phyloP scores from a whole-genome alignment of 805 yeast genomes.

The Saccharomyces jurei region DNA sequence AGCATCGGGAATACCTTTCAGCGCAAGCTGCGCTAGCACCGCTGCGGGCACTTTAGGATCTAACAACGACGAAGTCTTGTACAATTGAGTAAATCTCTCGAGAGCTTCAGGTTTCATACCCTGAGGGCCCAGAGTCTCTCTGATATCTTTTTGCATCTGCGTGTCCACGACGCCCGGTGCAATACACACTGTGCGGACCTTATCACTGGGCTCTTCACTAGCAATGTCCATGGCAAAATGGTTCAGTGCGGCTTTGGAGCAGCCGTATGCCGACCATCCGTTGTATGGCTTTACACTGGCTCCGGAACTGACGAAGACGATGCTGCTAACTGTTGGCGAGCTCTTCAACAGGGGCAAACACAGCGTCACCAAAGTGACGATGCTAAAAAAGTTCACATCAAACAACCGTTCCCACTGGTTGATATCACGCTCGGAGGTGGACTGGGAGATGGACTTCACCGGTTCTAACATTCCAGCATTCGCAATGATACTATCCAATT shows the following conservation, averaged over 20 bases:
- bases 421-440: slow-evolving; percentile 25
- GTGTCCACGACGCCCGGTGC: slow-evolving; percentile 93
- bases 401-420: slow-evolving; percentile 51
- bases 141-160: slow-evolving; percentile 66
- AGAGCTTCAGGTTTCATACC: slow-evolving; percentile 52
- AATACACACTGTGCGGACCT: slow-evolving; percentile 42
- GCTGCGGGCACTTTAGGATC: slow-evolving; percentile 64
- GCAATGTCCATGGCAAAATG: slow-evolving; percentile 56
- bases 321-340: slow-evolving; percentile 40
- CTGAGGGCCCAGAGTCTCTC: slow-evolving; percentile 44
- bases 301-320: slow-evolving; percentile 75
- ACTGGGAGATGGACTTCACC: slow-evolving; percentile 39
- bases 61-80: slow-evolving; percentile 46
- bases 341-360: slow-evolving; percentile 48
- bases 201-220: slow-evolving; percentile 48
- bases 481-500: slow-evolving; percentile 53
- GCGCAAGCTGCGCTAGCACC: slow-evolving; percentile 54
- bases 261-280: slow-evolving; percentile 81
- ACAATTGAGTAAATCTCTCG: slow-evolving; percentile 52
- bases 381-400: slow-evolving; percentile 67
- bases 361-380: slow-evolving; percentile 44
- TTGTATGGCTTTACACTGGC: slow-evolving; percentile 45
- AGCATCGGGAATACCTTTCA: slow-evolving; percentile 44
- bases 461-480: slow-evolving; percentile 82
- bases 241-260: slow-evolving; percentile 80